Conservation (phyloP, 768 basidiomycete genomes). For the Phaeotremella fagi region DNA sequence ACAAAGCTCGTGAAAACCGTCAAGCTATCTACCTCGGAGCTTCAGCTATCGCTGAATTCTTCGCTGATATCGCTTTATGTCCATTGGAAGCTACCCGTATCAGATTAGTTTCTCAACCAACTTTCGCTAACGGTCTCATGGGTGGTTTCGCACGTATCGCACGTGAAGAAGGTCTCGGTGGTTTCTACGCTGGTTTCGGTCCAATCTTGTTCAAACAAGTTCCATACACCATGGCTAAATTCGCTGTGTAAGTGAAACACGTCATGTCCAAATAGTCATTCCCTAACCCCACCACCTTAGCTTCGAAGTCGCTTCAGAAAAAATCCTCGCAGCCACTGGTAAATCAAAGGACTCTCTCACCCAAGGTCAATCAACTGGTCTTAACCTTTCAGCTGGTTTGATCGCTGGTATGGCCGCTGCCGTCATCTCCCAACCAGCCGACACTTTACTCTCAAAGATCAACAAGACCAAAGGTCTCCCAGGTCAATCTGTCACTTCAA, state of each 20-base stretch:
- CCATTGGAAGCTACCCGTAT: constrained; percentile 65
- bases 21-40: constrained; percentile 87
- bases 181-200: constrained; percentile 53
- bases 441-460: constrained; percentile 82
- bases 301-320: constrained; percentile 78
- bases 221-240: constrained; percentile 99
- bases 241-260: constrained; percentile 96
- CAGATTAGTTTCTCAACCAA: constrained; percentile 51
- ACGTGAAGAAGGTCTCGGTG: constrained; percentile 50
- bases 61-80: constrained; percentile 93
- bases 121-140: constrained; percentile 50
- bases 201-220: constrained; percentile 62
- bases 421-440: constrained; percentile 87
- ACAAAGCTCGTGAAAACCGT: constrained; percentile 65
- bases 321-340: constrained; percentile 73
- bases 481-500: constrained; percentile 49
- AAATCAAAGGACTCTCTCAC: constrained; percentile 71
- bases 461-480: constrained; percentile 65
- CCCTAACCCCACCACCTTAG: no score
- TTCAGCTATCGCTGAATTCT: constrained; percentile 90
- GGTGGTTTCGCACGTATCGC: constrained; percentile 50
- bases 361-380: constrained; percentile 51
- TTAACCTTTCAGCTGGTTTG: constrained; percentile 87
- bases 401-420: constrained; percentile 95
- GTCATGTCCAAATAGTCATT: no score